These are phyloP conservation scores for Hygrocybe punicea DNA, from an alignment of 768 basidiomycete species.

Conservation along the genomic window DNA sequence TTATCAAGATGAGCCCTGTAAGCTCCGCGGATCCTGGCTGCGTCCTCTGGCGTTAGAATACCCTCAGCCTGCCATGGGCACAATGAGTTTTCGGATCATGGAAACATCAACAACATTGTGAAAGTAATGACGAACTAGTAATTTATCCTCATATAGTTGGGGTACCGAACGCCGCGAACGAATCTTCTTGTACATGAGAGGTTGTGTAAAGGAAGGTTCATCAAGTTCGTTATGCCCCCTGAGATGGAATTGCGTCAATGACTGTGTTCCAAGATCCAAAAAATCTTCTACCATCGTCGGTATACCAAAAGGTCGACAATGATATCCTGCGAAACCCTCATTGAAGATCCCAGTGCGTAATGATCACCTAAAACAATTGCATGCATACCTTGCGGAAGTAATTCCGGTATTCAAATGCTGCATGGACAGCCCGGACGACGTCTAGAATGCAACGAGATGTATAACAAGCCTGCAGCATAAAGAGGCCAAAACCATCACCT, in stretches of 20 bases:
- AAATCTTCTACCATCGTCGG: slow-evolving; percentile 57
- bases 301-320: slow-evolving; percentile 89
- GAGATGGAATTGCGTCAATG: neutral
- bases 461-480: neutral
- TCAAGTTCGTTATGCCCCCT: slow-evolving; percentile 85
- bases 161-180: slow-evolving; percentile 73
- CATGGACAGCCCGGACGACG: slow-evolving; percentile 78
- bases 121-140: slow-evolving; percentile 49
- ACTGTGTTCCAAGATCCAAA: neutral
- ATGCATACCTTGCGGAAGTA: slow-evolving; percentile 71
- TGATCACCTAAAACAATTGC: too few relatives aligned
- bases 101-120: neutral
- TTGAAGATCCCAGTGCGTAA: neutral
- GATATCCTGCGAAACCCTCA: slow-evolving; percentile 51
- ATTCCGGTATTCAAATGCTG: slow-evolving; percentile 85
- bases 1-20: slow-evolving; percentile 65
- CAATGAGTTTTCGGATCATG: neutral
- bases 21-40: slow-evolving; percentile 47
- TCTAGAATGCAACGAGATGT: slow-evolving; percentile 44
- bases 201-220: slow-evolving; percentile 81
- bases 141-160: slow-evolving; percentile 73
- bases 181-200: slow-evolving; percentile 89
- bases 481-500: slow-evolving; percentile 40
- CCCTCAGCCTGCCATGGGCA: slow-evolving; percentile 44
- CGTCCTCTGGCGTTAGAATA: slow-evolving; percentile 49